Evolutionary conservation across 768 basidiomycete genomes (phyloP).

Genomic region (Brasilioporus rufonigricans): DNA sequence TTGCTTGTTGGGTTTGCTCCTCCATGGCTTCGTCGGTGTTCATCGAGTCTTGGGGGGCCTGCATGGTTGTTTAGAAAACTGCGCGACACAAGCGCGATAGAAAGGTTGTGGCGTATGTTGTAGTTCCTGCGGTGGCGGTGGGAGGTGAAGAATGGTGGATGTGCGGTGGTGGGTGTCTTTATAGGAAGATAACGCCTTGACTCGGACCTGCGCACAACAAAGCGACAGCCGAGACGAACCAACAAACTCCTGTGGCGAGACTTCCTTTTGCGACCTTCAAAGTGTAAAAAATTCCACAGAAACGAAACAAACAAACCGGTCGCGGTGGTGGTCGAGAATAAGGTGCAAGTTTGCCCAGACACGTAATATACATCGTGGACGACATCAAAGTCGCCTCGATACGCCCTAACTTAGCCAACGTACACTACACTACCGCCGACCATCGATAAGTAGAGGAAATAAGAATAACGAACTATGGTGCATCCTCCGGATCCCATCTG

Average conservation of each 20-base stretch:
- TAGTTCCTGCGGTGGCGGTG: not conserved
- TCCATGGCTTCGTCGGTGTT: slow-evolving; percentile 28
- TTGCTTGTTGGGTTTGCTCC: slow-evolving; percentile 39
- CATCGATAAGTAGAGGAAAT: not conserved
- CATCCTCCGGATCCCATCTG: slow-evolving; percentile 74
- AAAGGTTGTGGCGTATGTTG: not conserved
- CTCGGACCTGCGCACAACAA: slow-evolving; percentile 21
- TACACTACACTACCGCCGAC: slow-evolving; percentile 7
- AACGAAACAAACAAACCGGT: not conserved
- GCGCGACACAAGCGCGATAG: not conserved
- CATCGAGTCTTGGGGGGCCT: slow-evolving; percentile 21
- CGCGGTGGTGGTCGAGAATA: slow-evolving; percentile 1
- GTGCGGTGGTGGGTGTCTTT: slow-evolving; percentile 10
- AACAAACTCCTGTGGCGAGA: slow-evolving; percentile 10
- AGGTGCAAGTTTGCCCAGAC: not conserved
- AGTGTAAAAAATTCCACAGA: slow-evolving; percentile 8
- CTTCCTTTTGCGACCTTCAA: not conserved
- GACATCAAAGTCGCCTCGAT: slow-evolving; percentile 19
- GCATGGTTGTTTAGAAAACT: slow-evolving; percentile 14
- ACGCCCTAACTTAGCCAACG: slow-evolving; percentile 1
- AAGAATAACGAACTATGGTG: slow-evolving; percentile 17
- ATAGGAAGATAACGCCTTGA: slow-evolving; percentile 14
- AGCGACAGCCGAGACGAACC: not conserved
- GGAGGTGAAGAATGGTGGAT: not conserved
- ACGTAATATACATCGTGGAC: slow-evolving; percentile 1